Evolutionary conservation across 2,329 filamentous ascomycete species (phyloP).

Genomic region (Verruconis gallopava): DNA sequence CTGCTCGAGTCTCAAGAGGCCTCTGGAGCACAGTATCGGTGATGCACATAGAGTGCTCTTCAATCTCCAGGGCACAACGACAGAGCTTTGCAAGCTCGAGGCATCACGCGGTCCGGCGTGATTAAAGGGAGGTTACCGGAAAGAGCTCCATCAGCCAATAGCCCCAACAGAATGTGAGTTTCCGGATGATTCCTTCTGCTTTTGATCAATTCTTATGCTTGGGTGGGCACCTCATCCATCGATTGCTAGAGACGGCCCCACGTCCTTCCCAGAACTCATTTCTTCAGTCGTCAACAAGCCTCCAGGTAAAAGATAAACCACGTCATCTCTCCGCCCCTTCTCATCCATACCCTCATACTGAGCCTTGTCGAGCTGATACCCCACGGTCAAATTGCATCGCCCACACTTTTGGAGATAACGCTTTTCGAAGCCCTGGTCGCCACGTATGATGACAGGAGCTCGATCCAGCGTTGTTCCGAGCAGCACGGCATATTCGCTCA

Average conservation of each 20-base stretch:
- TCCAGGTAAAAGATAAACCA: slow-evolving; percentile 49
- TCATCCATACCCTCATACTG: slow-evolving; percentile 27
- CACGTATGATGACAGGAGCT: slow-evolving; percentile 38
- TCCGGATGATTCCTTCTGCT: background rate
- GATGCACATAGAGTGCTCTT: too few species aligned
- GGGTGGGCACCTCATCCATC: too few species aligned
- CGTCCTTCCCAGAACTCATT: slow-evolving; percentile 34
- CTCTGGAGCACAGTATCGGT: too few species aligned
- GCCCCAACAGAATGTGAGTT: background rate
- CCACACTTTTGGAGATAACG: slow-evolving; percentile 45
- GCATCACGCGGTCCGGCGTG: too few species aligned
- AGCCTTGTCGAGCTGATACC: slow-evolving; percentile 46
- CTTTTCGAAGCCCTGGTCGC: slow-evolving; percentile 56
- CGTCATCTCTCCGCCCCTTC: slow-evolving; percentile 28
- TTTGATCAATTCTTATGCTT: background rate
- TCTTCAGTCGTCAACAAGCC: slow-evolving; percentile 45
- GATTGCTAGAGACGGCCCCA: too few species aligned
- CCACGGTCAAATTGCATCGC: slow-evolving; percentile 47
- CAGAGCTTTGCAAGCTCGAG: too few species aligned
- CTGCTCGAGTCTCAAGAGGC: too few species aligned
- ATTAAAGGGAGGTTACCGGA: too few species aligned
- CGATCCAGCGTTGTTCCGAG: slow-evolving; percentile 35
- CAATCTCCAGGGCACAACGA: too few species aligned
- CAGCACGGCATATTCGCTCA: slow-evolving; percentile 34
- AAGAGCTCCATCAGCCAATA: too few species aligned